Conservation (phyloP, 768 basidiomycete genomes). For the Leucogyrophana mollusca region DNA sequence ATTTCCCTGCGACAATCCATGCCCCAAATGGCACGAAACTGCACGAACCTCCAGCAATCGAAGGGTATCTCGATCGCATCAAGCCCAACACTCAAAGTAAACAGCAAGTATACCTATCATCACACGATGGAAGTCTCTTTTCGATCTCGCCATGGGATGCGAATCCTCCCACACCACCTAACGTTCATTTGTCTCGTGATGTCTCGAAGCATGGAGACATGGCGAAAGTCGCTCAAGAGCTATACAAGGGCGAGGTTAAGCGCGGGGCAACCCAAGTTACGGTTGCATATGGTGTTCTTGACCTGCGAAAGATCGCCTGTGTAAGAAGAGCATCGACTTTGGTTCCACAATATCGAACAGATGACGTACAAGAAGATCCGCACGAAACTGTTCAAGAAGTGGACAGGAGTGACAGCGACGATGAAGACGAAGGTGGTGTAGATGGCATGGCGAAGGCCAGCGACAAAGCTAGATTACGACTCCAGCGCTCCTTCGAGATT, state of each 20-base stretch:
- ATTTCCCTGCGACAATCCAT: conserved; percentile 51
- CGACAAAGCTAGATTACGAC: conserved; percentile 47
- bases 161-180: conserved; percentile 71
- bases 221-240: conserved; percentile 27
- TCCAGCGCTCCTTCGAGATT: conserved; percentile 77
- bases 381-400: conserved; percentile 25
- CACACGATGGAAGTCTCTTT: conserved; percentile 76
- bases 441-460: conserved; percentile 40
- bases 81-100: conserved; percentile 54
- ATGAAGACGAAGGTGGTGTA: conserved; percentile 66
- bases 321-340: conserved; percentile 65
- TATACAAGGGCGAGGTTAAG: conserved; percentile 52
- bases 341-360: conserved; percentile 31
- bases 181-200: conserved; percentile 34
- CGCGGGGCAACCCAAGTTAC: conserved; percentile 66
- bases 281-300: conserved; percentile 64
- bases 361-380: conserved; percentile 25
- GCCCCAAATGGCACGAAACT: conserved; percentile 42
- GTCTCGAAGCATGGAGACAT: conserved; percentile 24
- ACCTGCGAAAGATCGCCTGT: conserved; percentile 65
- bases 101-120: conserved; percentile 65
- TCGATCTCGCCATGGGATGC: conserved; percentile 49
- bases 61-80: conserved; percentile 83
- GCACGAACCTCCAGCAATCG: conserved; percentile 76
- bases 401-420: conserved; percentile 43